Conservation (phyloP, 768 basidiomycete genomes). For the Scleroderma citrinum region DNA sequence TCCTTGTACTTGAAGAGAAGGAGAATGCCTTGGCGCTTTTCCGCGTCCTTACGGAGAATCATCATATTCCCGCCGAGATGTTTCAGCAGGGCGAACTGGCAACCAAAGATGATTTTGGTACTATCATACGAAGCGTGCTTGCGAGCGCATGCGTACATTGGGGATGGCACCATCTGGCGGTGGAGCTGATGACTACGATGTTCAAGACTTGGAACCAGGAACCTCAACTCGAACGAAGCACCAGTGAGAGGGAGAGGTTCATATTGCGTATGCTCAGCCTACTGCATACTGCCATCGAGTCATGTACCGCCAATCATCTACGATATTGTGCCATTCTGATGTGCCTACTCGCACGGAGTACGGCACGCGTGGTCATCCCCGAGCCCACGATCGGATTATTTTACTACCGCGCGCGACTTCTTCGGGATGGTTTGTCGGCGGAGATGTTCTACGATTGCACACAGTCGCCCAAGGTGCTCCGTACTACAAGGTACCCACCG, state of each 20-base stretch:
- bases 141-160: conserved; percentile 49
- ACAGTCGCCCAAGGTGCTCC: conserved; percentile 27
- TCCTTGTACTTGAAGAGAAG: conserved; percentile 32
- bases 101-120: conserved; percentile 32
- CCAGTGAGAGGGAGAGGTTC: conserved; percentile 16
- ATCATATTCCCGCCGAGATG: conserved; percentile 43
- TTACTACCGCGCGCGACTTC: conserved; percentile 35
- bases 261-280: conserved; percentile 37
- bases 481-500: conserved; percentile 39
- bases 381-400: conserved; percentile 40
- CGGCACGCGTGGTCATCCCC: conserved; percentile 33
- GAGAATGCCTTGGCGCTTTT: conserved; percentile 42
- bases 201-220: conserved; percentile 17
- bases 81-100: conserved; percentile 26
- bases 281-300: conserved; percentile 38
- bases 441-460: conserved; percentile 43
- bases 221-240: neutral
- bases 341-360: conserved; percentile 27
- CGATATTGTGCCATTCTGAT: conserved; percentile 38
- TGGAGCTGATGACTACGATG: conserved; percentile 31
- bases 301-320: conserved; percentile 32
- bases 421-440: conserved; percentile 31
- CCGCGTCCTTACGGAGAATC: conserved; percentile 38
- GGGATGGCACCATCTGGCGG: conserved; percentile 44
- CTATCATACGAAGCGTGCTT: conserved; percentile 45